Evolutionary conservation across 2,329 filamentous ascomycete genomes (phyloP), one percentile per base, ranked within the genome.

Genomic region (Stemphylium beticola): DNA sequence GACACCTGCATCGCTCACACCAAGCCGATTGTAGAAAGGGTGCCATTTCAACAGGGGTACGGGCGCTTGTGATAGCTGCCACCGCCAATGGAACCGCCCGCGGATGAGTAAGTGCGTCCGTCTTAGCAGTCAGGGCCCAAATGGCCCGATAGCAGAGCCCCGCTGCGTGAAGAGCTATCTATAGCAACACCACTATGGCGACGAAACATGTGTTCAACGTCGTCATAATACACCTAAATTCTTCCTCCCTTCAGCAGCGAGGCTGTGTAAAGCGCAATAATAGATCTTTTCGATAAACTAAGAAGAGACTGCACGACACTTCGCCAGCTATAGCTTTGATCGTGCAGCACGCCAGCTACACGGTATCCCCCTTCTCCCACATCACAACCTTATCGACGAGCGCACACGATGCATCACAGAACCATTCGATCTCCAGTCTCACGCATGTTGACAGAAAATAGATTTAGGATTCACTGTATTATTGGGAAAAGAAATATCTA

Each of bases 161-260:
- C 57, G 53, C 61, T 58, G 55, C 51, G 55, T 12, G 33, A 20
- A 38, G 38, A 40, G 49, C 62, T 56, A 63, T 47, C 51, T 58
- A 60, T 61, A 61, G 60, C 51, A 55, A 55, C 53, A 48, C 31
- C 24, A 54, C 46, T 18, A 34, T 43, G 33, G 46, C 40, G 18
- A 38, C 39, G 42, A 46, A 46, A 43, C 41, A 43, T 41, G 38
- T 24, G 15, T 11, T 36, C 37, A 37, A 22, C 40, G 29, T 49
- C 39, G 26, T 50, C 51, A 40, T 31, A 22, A 54, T 24, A 22
- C 31, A 26, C 31, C 44, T 12, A 33, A 26, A 26, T 31, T 14
- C 51, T 49, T 47, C 15, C 24, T 14, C 17, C 22, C 24, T 44
- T 22, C n/a, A 31, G 26, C 41, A 12, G 22, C 18, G 42, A 17